Conservation (phyloP, 1,139 yeast species). For the Torulaspora globosa region DNA sequence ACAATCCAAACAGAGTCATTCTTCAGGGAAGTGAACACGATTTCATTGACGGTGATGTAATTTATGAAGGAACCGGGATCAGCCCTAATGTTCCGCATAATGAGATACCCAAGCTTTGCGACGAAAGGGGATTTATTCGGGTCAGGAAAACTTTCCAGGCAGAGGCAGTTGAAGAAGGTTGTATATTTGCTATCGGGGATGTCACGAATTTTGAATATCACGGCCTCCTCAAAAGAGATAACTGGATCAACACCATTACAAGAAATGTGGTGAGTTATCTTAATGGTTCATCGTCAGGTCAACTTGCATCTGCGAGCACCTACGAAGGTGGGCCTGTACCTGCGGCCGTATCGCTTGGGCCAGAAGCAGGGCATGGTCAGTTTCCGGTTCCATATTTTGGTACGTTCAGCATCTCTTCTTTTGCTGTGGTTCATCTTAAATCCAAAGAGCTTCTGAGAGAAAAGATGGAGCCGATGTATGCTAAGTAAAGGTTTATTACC, state of each 20-base stretch:
- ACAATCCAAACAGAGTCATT: conserved; percentile 1
- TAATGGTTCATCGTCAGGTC: not conserved
- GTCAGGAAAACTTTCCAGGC: conserved; percentile 4
- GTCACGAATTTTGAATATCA: conserved; percentile 9
- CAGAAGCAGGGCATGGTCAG: not conserved
- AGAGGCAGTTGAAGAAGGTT: conserved; percentile 5
- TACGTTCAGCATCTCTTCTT: not conserved
- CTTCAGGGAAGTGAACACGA: not conserved
- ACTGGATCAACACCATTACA: conserved; percentile 8
- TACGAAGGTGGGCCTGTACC: not conserved
- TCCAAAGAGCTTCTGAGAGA: not conserved
- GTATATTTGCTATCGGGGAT: conserved; percentile 11
- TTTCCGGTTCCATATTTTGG: not conserved
- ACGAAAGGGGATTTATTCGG: conserved; percentile 5
- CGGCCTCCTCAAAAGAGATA: conserved; percentile 9
- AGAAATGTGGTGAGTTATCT: conserved; percentile 2
- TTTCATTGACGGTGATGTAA: conserved; percentile 3
- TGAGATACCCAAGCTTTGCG: conserved; percentile 3
- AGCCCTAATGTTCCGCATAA: conserved; percentile 5
- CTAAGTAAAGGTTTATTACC: not conserved
- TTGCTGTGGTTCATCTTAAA: not conserved
- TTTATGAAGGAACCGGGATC: conserved; percentile 3
- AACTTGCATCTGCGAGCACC: not conserved
- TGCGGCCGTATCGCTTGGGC: not conserved
- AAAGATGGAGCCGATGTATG: not conserved